Base-by-base conservation (phyloP, 225 moss, liverwort and hornwort genomes). In the Pseudoscleropodium purum region DNA sequence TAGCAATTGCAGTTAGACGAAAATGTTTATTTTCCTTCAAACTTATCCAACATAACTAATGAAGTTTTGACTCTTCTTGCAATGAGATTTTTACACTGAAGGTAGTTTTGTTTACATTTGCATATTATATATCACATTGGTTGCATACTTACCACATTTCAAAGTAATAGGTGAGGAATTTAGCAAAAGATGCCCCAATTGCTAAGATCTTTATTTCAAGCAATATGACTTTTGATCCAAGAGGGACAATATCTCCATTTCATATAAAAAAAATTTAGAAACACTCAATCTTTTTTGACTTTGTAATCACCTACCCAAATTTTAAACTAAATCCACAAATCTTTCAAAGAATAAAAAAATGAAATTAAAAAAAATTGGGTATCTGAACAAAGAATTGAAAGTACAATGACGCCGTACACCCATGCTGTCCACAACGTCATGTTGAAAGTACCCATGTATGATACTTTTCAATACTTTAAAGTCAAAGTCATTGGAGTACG, bases 31-130 rank as follows among this genome's bases (percentile, higher is more conserved):
- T 57, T 57, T 18, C 18, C 7, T 20, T 33, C 5, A 34, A 77
- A 31, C 7, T 49, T 75, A 4, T 15, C 0, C 0, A 4, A 0
- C 1, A 75, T 12, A 0, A 2, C 47, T 30, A 31, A 11, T 57
- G 47, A 12, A 31, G 4, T 75, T 49, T 75, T 49, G 49, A 19
- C 19, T 7, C 49, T 1, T 47, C 12, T 31, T 31, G 6, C 4
- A 52, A 14, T 77, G 23, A 52, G 2, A 52, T 34, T 52, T 47
- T 52, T 34, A 2, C 3, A 13, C 0, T 14, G 0, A 23, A 34
- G 21, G 13, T 51, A 21, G 13, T 49, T 3, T 49, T 49, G 4
- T 4, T 31, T 30, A 34, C 33, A 76, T 49, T 51, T 20, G 6
- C 7, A 12, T 19, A 8, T 8, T 33, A 13, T 33, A 13, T 20